Evolutionary conservation across 441 rosid species (phyloP).

Genomic region (Hura crepitans): DNA sequence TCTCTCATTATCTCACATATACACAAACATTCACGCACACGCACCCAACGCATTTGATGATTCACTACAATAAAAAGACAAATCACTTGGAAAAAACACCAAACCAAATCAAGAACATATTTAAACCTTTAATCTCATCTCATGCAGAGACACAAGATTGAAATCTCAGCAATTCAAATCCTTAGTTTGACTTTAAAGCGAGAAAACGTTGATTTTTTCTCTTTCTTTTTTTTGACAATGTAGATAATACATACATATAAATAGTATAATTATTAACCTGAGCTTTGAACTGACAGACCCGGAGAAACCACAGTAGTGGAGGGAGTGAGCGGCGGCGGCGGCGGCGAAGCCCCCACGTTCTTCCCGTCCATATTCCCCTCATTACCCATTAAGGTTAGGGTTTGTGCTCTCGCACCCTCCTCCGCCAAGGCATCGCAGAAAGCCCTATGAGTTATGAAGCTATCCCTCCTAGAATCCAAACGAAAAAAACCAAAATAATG

Average conservation of each 20-base stretch:
- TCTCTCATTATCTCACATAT: neutral
- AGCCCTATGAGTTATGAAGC: constrained; percentile 65
- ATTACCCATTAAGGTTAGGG: constrained; percentile 13
- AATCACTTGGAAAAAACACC: constrained; percentile 16
- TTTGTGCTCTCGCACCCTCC: constrained; percentile 52
- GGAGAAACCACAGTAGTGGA: constrained; percentile 56
- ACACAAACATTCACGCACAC: neutral
- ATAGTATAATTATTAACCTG: constrained; percentile 35
- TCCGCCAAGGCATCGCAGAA: constrained; percentile 69
- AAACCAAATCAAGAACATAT: neutral
- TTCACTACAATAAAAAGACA: constrained; percentile 27
- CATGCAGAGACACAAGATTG: neutral
- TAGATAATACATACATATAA: neutral
- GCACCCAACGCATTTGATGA: constrained; percentile 17
- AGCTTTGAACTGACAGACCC: constrained; percentile 56
- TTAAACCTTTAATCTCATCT: constrained; percentile 8
- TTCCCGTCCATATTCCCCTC: constrained; percentile 13
- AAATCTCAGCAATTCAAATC: neutral
- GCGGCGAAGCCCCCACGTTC: constrained; percentile 38
- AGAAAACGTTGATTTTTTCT: no score
- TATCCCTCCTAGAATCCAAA: constrained; percentile 52
- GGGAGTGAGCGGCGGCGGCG: constrained; percentile 58
- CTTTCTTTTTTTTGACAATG: no score
- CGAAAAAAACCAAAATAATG: neutral
- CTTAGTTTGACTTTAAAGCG: constrained; percentile 8